Percentiles rank a stretch among this genome's conserved stretches.
These are phyloP conservation scores for Stagonosporopsis rhizophila DNA, from an alignment of 2,329 filamentous ascomycete genomes.

Conservation along the genomic window DNA sequence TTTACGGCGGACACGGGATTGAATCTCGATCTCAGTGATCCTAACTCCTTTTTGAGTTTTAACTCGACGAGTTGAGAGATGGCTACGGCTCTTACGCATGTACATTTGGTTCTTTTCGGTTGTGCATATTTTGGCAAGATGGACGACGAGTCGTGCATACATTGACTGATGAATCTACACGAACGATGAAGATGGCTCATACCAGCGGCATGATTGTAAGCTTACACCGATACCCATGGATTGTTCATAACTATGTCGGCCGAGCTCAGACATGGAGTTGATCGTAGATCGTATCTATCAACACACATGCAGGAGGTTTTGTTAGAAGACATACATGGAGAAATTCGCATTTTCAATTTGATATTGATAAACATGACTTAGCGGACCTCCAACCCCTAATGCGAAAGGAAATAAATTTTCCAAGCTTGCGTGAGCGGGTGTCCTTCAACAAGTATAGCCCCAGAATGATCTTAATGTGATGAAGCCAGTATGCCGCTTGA, in stretches of 20 bases:
- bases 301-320: background rate
- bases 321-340: background rate
- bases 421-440: background rate
- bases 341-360: background rate
- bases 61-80: constrained; percentile 1
- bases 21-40: constrained; percentile 20
- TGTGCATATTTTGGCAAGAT: constrained; percentile 5
- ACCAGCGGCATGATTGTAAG: background rate
- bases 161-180: background rate
- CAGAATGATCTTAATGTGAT: background rate
- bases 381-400: background rate
- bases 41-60: constrained; percentile 22
- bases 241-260: background rate
- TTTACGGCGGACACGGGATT: constrained; percentile 19
- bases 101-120: background rate
- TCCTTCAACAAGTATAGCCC: background rate
- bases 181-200: no score
- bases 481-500: background rate
- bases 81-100: background rate
- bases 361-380: background rate
- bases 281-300: background rate
- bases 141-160: background rate
- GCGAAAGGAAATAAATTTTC: constrained; percentile 3
- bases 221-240: constrained; percentile 5
- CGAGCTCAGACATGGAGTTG: background rate